Base-by-base conservation (phyloP, 2,329 filamentous ascomycete species). In the Xylariomycetidae sp. region DNA sequence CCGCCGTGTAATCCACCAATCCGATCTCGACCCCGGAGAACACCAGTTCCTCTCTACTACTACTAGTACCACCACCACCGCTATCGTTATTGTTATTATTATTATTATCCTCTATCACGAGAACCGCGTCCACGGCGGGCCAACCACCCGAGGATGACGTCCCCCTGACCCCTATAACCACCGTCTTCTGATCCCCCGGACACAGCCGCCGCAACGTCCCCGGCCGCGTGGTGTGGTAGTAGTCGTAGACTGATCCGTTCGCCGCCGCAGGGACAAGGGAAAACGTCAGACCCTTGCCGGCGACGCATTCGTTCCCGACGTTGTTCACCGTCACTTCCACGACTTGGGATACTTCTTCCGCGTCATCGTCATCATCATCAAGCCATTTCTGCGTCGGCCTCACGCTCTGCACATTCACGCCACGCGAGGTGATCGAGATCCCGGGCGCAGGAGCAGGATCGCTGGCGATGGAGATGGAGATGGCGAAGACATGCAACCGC, bases 321-420 rank as follows among this genome's bases (percentile, higher is more conserved):
- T 51, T 51, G 27, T 52, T 52, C 8, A 53, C 22, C 2, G 39
- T 44, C n/a, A 51, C 30, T 41, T 69, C 65, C n/a, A 69, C 57
- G 15, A 62, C 49, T 41, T 69, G 66, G 8, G 51, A 49, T n/a
- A n/a, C n/a, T n/a, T n/a, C n/a, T n/a, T n/a, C n/a, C n/a, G n/a
- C n/a, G n/a, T n/a, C n/a, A n/a, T n/a, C n/a, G n/a, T n/a, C n/a
- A 2, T 44, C 53, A 3, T 56, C 59, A 1, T 41, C 54, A 7
- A 56, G 44, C 54, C 59, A 61, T 36, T 67, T 67, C 37, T 68
- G 64, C 18, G 65, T 68, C 13, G 66, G 61, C 2, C 65, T 50
- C 12, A 66, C 50, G 25, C 52, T 51, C 40, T 69, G 64, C 4
- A 69, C 53, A 14, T 50, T 48, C 1, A 62, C 34, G 3, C 36